Evolutionary conservation across 2,329 filamentous ascomycete species (phyloP), one percentile per base, ranked within the genome.

Genomic region (Ceratocystis eucalypticola): DNA sequence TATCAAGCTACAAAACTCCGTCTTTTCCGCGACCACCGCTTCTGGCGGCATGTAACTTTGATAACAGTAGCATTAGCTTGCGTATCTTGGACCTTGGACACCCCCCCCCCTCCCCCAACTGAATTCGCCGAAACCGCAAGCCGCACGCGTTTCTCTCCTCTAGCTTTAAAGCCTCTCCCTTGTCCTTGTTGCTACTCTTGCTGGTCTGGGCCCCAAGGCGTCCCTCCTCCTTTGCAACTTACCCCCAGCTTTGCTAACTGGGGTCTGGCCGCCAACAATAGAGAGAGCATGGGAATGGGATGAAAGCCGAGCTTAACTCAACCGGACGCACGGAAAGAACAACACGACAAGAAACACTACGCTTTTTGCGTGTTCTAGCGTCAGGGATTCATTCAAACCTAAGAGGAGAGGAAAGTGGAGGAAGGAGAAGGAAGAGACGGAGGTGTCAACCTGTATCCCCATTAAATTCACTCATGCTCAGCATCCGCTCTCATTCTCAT

Each of bases 291-390:
- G 61, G 41, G 45, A 41, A 63, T 46, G 41, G 28, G 61, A 63
- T 46, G 41, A 46, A 63, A 62, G 61, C 61, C 61, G 61, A 63
- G 62, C 62, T 64, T 64, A 64, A 50, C 46, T 37, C 20, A 12
- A 28, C 45, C 46, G 62, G 62, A 50, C 61, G 61, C 61, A 63
- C 61, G 62, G 62, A 64, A 64, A 64, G 45, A 33, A 12, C 25
- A 55, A 48, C 37, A 44, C 20, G n/a, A 10, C 6, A 6, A 25
- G 7, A 22, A 3, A 15, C 20, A 20, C 22, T 53, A 10, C 22
- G 3, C 30, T 50, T 64, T 64, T 8, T 46, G n/a, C 10, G 5
- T 22, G 45, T 33, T 33, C 25, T 22, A 53, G 45, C 25, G 33
- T 28, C 61, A 62, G 25, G 61, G 25, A 45, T 44, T 15, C 61